Evolutionary conservation across 1,284 basidiomycete species (phyloP).

Genomic region (Porogramme epimiltina): DNA sequence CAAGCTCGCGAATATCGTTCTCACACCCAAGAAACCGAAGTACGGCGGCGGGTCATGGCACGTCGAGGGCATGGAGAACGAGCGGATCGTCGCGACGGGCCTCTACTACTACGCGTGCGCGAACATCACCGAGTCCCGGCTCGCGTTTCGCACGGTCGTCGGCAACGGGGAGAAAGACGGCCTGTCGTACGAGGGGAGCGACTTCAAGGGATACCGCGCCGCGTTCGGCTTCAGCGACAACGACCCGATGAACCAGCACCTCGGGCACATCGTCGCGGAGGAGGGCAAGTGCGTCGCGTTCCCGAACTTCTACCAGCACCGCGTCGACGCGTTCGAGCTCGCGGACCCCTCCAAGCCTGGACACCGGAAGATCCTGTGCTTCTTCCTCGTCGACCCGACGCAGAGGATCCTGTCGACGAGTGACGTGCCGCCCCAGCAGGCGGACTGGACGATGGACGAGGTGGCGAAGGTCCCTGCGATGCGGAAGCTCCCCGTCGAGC

Average conservation of each 20-base stretch:
- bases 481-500: slow-evolving; percentile 3
- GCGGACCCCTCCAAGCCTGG: slow-evolving; percentile 32
- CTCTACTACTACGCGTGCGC: slow-evolving; percentile 19
- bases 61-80: slow-evolving; percentile 43
- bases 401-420: slow-evolving; percentile 18
- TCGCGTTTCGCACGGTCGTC: slow-evolving; percentile 11
- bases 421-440: slow-evolving; percentile 23
- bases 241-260: slow-evolving; percentile 15
- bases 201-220: not conserved
- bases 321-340: slow-evolving; percentile 34
- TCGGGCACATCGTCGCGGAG: slow-evolving; percentile 25
- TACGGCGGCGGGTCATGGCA: slow-evolving; percentile 31
- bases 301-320: slow-evolving; percentile 38
- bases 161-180: not conserved
- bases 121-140: slow-evolving; percentile 21
- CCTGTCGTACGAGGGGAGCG: slow-evolving; percentile 1
- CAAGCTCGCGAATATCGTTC: not conserved
- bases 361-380: slow-evolving; percentile 35
- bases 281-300: slow-evolving; percentile 32
- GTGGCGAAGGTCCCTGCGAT: not conserved
- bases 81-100: slow-evolving; percentile 41
- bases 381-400: slow-evolving; percentile 37
- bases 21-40: not conserved
- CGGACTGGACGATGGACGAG: slow-evolving; percentile 10
- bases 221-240: slow-evolving; percentile 2